A percentile compares a stretch with the other conserved stretches of the same genome.
phyloP scores from a whole-genome alignment of 208 protist species.

The Acanthamoeba quina region DNA sequence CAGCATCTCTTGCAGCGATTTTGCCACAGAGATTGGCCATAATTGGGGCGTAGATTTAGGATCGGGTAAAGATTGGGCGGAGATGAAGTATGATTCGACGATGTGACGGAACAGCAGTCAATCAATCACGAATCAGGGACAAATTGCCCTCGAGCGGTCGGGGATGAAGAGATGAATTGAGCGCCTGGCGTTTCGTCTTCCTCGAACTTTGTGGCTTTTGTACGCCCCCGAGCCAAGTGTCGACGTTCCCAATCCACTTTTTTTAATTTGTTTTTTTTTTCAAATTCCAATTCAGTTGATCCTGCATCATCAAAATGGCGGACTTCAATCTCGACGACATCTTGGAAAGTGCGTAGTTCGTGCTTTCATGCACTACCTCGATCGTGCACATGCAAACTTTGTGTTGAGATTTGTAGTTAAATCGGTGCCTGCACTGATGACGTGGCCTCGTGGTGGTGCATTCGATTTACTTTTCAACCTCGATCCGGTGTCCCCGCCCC shows the following conservation, averaged over 20 bases:
- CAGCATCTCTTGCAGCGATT: background rate
- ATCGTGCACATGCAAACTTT: background rate
- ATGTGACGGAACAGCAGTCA: too few species aligned
- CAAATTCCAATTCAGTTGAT: background rate
- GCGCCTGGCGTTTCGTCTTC: too few species aligned
- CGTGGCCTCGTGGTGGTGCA: background rate
- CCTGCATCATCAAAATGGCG: constrained; percentile 2
- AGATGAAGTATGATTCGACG: too few species aligned
- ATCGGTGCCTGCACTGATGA: background rate
- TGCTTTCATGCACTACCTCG: background rate
- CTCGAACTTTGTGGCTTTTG: too few species aligned
- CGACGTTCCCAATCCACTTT: background rate
- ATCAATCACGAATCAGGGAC: too few species aligned
- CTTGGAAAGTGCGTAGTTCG: constrained; percentile 20
- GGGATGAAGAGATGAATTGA: too few species aligned
- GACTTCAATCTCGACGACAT: constrained; percentile 71
- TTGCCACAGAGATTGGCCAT: background rate
- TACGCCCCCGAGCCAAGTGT: too few species aligned
- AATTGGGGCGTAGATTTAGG: too few species aligned
- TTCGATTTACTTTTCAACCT: background rate
- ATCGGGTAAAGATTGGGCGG: too few species aligned
- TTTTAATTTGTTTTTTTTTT: too few species aligned
- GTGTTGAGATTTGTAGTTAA: background rate
- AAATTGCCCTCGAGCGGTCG: too few species aligned
- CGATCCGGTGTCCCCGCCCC: too few species aligned